A percentile compares a stretch with the other conserved stretches of the same genome.
These are phyloP conservation scores for Epichloe brachyelytri DNA, from an alignment of 2,329 filamentous ascomycete genomes.

Conservation along the genomic window DNA sequence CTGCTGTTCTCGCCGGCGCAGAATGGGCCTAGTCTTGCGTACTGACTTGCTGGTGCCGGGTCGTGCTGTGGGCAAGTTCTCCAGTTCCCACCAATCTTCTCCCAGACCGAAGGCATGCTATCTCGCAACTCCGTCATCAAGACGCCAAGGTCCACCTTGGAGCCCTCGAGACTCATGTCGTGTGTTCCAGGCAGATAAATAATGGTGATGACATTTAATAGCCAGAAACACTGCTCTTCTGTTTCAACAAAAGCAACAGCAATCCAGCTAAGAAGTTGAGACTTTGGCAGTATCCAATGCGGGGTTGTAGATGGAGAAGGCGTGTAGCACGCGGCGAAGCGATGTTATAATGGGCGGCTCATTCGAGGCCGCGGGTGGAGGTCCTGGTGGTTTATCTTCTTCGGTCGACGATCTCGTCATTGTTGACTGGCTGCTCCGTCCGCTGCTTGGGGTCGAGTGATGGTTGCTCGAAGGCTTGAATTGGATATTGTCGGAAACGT, in stretches of 20 bases:
- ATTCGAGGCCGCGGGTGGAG: conserved; percentile 22
- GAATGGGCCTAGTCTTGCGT: conserved; percentile 24
- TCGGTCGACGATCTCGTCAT: conserved; percentile 19
- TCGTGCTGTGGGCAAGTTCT: conserved; percentile 31
- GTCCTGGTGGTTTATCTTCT: conserved; percentile 21
- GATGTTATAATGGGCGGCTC: conserved; percentile 73
- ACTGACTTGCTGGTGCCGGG: conserved; percentile 23
- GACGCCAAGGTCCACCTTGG: conserved; percentile 87
- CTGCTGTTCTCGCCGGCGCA: conserved; percentile 26
- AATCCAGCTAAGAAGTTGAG: conserved; percentile 90
- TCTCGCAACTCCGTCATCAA: conserved; percentile 80
- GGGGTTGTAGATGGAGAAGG: conserved; percentile 81
- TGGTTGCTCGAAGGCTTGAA: conserved; percentile 55
- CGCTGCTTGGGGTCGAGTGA: conserved; percentile 20
- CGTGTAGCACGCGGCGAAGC: conserved; percentile 72
- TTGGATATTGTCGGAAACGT: conserved; percentile 85
- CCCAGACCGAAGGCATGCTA: conserved; percentile 70
- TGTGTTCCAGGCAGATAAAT: conserved; percentile 85
- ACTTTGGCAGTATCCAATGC: conserved; percentile 90
- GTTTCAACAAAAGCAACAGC: conserved; percentile 70
- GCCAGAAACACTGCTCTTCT: conserved; percentile 85
- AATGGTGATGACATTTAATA: conserved; percentile 83
- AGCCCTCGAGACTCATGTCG: conserved; percentile 77
- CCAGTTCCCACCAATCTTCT: conserved; percentile 74
- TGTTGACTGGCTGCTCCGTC: conserved; percentile 24